Base-by-base conservation (phyloP, 2,329 filamentous ascomycete species). In the Chaetomium sp. region DNA sequence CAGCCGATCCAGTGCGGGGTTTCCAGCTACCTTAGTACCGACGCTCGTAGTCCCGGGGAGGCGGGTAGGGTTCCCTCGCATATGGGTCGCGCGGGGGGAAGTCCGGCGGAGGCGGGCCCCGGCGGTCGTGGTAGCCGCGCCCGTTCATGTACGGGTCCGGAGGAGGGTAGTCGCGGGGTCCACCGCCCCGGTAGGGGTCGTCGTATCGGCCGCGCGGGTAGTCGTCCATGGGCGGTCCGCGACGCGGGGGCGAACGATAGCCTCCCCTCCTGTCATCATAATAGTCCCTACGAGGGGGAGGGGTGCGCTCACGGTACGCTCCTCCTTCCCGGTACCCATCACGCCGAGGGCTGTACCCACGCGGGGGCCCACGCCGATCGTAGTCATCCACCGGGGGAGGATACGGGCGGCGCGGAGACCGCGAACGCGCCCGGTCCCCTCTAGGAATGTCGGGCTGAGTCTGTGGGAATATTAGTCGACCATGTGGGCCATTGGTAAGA, bases 271-370 rank as follows among this genome's bases (percentile, higher is more conserved):
- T 84, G 61, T 92, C 89, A 47, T 89, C 86, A 72, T 96, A 95
- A 74, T 96, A 95, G 58, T 92, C 88, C 64, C 89, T 86, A 58
- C 87, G 86, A 55, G 53, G 59, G 43, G 61, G 61, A 19, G 87
- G 87, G 67, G 89, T 92, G 66, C 91, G 86, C 68, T 95, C 90
- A 69, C 92, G 91, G 72, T 96, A 96, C 61, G 45, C 34, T 37
- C 88, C 85, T 59, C 88, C 85, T 59, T 88, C 85, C 49, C 80
- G 82, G 62, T 79, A 79, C 19, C 71, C 77, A 12, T 77, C 78
- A 19, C 88, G 84, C 61, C 87, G 86, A 60, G 91, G 91, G 71
- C 88, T 95, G 71, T 95, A 96, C 58, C 86, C 89, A 64, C 89
- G 84, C 58, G 89, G 87, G 45, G 77, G 77, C 2, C 86, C 87